These are phyloP conservation scores for Curvularia sp. DNA, from an alignment of 2,329 filamentous ascomycete genomes.

Conservation along the genomic window DNA sequence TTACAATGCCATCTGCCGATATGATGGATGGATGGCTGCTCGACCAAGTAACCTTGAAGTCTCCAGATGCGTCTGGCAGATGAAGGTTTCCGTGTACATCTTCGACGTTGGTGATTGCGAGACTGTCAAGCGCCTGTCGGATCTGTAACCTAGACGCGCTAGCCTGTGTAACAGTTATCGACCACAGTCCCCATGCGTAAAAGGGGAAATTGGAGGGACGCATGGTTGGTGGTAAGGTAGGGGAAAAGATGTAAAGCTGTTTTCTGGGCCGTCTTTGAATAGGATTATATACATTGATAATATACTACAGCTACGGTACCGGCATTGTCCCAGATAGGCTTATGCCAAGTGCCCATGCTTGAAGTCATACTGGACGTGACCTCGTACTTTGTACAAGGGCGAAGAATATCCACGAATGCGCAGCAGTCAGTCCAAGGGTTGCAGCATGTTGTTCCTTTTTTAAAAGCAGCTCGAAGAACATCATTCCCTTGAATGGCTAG, in stretches of 20 bases:
- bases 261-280: not conserved
- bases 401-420: conserved; percentile 20
- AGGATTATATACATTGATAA: not conserved
- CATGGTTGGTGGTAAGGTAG: conserved; percentile 14
- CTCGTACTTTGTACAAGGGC: not conserved
- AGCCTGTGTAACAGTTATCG: conserved; percentile 11
- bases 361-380: conserved; percentile 4
- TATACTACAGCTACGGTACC: conserved; percentile 5
- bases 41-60: conserved; percentile 47
- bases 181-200: conserved; percentile 15
- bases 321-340: conserved; percentile 2
- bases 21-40: conserved; percentile 49
- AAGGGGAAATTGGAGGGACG: conserved; percentile 11
- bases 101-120: conserved; percentile 43
- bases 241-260: not conserved
- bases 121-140: conserved; percentile 23
- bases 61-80: conserved; percentile 45
- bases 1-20: conserved; percentile 48
- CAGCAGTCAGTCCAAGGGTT: not conserved
- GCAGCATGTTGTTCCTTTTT: not conserved
- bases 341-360: not conserved
- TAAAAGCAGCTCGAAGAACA: not conserved
- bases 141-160: conserved; percentile 2
- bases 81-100: conserved; percentile 53
- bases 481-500: not conserved